Evolutionary conservation across 179 eudicot species (phyloP).

Genomic region (Corrigiola litoralis): DNA sequence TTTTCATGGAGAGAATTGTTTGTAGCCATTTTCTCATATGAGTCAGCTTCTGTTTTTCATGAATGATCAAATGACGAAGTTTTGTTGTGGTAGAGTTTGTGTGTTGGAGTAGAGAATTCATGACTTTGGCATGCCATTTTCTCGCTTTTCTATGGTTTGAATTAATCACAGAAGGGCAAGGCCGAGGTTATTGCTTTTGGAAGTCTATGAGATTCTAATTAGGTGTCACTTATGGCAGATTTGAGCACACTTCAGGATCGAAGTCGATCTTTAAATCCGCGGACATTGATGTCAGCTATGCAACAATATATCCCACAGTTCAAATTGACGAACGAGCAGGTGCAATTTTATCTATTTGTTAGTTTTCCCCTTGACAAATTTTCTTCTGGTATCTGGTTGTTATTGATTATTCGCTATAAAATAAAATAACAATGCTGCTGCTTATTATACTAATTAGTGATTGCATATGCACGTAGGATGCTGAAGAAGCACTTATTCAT

Average conservation of each 20-base stretch:
- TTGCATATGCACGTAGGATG: slow-evolving; percentile 57
- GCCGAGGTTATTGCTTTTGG: background rate
- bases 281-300: slow-evolving; percentile 69
- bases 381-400: background rate
- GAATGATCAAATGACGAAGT: no score
- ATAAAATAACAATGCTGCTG: slow-evolving; percentile 3
- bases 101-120: background rate
- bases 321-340: slow-evolving; percentile 74
- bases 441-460: slow-evolving; percentile 9
- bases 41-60: no score
- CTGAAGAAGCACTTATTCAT: slow-evolving; percentile 89
- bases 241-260: slow-evolving; percentile 33
- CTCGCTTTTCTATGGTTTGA: no score
- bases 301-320: slow-evolving; percentile 58
- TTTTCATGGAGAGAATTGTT: background rate
- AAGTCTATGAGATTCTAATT: background rate
- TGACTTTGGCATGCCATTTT: no score
- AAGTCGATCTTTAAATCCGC: slow-evolving; percentile 57
- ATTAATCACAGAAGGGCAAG: no score
- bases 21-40: no score
- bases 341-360: slow-evolving; percentile 9
- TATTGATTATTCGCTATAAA: background rate
- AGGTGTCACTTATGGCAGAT: slow-evolving; percentile 28
- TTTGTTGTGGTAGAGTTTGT: no score
- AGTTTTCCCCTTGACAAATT: background rate